phyloP scores from a whole-genome alignment of 2,329 filamentous ascomycete species.

The Fusarium tupiense region DNA sequence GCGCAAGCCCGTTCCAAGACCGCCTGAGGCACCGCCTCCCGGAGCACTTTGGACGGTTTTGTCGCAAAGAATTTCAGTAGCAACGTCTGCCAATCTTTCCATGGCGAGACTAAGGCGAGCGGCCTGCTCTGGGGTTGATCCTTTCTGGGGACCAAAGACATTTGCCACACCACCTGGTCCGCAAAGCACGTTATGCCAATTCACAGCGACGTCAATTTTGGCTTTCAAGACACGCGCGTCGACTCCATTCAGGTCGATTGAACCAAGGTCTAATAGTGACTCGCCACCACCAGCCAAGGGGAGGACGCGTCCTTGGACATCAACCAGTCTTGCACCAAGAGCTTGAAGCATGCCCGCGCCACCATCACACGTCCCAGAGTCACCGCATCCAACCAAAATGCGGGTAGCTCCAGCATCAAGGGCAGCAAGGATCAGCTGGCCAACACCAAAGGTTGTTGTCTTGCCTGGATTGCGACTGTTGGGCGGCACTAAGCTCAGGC shows the following conservation, averaged over 20 bases:
- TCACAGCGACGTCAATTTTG: conserved; percentile 61
- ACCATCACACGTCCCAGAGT: conserved; percentile 64
- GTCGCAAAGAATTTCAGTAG: conserved; percentile 46
- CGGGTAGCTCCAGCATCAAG: conserved; percentile 56
- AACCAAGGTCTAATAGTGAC: conserved; percentile 49
- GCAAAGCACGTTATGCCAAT: conserved; percentile 62
- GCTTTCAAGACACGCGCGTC: conserved; percentile 41
- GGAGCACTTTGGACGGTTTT: conserved; percentile 50
- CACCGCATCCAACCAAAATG: conserved; percentile 62
- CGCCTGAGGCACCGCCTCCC: conserved; percentile 62
- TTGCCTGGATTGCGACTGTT: conserved; percentile 55
- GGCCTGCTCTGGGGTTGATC: conserved; percentile 55
- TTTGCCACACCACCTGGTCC: conserved; percentile 59
- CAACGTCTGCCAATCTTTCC: conserved; percentile 52
- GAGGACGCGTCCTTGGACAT: conserved; percentile 49
- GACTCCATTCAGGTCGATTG: conserved; percentile 52
- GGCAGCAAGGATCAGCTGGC: conserved; percentile 57
- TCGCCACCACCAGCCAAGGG: conserved; percentile 54
- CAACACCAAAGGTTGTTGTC: conserved; percentile 63
- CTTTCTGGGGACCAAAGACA: conserved; percentile 63
- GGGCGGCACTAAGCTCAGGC: conserved; percentile 59
- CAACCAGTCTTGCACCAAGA: conserved; percentile 57
- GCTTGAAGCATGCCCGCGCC: conserved; percentile 65
- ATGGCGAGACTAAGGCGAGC: conserved; percentile 54
- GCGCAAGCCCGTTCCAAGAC: conserved; percentile 61